These are phyloP conservation scores for Annulohypoxylon maeteangense DNA, from an alignment of 495 filamentous ascomycete genomes.

Conservation along the genomic window DNA sequence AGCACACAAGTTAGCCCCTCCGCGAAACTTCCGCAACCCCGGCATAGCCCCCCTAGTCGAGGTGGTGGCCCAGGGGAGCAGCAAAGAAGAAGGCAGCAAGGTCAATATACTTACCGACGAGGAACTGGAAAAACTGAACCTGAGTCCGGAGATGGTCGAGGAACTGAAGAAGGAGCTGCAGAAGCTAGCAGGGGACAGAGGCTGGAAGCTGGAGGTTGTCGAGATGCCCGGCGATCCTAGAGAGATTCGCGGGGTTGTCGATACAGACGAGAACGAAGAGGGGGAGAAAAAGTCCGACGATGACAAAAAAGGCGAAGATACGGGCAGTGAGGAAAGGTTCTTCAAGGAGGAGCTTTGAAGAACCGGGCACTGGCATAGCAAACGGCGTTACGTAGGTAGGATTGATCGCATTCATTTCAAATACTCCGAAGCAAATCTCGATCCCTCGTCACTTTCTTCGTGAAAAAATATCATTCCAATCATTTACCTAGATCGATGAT, in stretches of 20 bases:
- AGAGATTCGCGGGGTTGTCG: slow-evolving; percentile 59
- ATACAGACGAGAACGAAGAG: slow-evolving; percentile 45
- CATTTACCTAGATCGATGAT: neutral
- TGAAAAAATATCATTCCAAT: neutral
- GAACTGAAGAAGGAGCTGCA: slow-evolving; percentile 68
- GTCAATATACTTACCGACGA: slow-evolving; percentile 64
- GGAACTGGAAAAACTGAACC: slow-evolving; percentile 72
- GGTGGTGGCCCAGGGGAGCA: slow-evolving; percentile 52
- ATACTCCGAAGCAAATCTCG: neutral
- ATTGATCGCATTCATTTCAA: slow-evolving; percentile 21
- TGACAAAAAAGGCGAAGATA: slow-evolving; percentile 44
- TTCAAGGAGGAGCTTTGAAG: slow-evolving; percentile 59
- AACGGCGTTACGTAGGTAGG: slow-evolving; percentile 31
- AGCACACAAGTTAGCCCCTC: slow-evolving; percentile 50
- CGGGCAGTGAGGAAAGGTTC: slow-evolving; percentile 59
- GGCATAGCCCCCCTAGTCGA: slow-evolving; percentile 44
- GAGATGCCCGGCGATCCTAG: slow-evolving; percentile 51
- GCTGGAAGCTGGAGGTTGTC: slow-evolving; percentile 66
- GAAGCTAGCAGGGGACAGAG: slow-evolving; percentile 61
- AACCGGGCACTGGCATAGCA: slow-evolving; percentile 25
- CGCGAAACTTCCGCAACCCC: slow-evolving; percentile 47
- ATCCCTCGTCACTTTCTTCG: neutral
- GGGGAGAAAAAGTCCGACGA: slow-evolving; percentile 54
- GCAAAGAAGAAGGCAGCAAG: slow-evolving; percentile 66
- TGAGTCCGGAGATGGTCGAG: slow-evolving; percentile 76